Conservation (phyloP, 176 grass and related monocot genomes). For the Lolium perenne region DNA sequence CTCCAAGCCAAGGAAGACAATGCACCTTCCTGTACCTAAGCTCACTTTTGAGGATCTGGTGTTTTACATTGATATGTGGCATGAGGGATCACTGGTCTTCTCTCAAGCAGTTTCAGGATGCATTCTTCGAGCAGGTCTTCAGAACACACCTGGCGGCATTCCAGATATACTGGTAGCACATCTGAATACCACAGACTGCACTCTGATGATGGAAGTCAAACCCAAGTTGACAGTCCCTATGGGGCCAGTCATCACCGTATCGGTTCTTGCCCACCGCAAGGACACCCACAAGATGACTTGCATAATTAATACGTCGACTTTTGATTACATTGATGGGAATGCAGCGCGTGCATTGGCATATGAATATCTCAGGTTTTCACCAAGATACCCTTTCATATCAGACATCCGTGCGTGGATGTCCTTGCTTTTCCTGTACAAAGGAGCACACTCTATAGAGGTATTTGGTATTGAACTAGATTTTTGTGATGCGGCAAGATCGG, state of each 20-base stretch:
- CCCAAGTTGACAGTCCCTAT: constrained; percentile 53
- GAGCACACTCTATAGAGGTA: constrained; percentile 52
- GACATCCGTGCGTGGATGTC: constrained; percentile 84
- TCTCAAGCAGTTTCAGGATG: constrained; percentile 65
- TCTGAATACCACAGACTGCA: constrained; percentile 60
- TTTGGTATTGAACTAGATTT: constrained; percentile 87
- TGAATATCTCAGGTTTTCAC: constrained; percentile 79
- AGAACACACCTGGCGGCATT: constrained; percentile 52
- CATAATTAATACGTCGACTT: constrained; percentile 59
- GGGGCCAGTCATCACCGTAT: constrained; percentile 53
- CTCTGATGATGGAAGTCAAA: constrained; percentile 64
- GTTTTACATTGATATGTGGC: constrained; percentile 82
- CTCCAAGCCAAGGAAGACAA: constrained; percentile 52
- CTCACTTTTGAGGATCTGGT: constrained; percentile 69
- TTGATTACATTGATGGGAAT: constrained; percentile 78
- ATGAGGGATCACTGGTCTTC: constrained; percentile 60
- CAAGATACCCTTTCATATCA: constrained; percentile 70
- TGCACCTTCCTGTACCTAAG: constrained; percentile 54
- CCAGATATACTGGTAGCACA: constrained; percentile 62
- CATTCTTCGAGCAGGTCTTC: constrained; percentile 57
- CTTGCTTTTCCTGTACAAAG: constrained; percentile 64
- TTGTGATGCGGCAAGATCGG: constrained; percentile 70
- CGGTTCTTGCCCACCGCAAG: constrained; percentile 67
- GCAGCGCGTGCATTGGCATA: constrained; percentile 68
- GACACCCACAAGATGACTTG: constrained; percentile 72